A percentile compares a stretch with the other conserved stretches of the same genome.
Conservation (phyloP, 208 protist species). For the Trypanosomatidae sp. region DNA sequence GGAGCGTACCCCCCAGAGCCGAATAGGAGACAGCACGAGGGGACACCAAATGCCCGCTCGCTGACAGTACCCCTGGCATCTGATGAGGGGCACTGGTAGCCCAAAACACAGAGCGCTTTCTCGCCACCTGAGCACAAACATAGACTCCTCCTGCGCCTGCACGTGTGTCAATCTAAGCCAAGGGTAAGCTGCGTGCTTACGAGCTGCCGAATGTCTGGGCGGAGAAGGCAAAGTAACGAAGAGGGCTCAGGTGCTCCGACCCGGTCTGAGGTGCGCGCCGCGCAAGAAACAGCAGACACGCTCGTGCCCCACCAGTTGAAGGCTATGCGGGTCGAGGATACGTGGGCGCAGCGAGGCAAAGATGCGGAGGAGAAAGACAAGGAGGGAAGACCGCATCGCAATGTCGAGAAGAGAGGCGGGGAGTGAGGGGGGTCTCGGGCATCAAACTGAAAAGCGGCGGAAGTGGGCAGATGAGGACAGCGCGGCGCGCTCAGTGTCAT, state of each 20-base stretch:
- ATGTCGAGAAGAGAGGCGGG: background rate
- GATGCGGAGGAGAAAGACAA: background rate
- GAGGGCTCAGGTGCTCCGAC: background rate
- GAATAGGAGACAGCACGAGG: background rate
- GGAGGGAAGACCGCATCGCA: background rate
- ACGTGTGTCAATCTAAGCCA: background rate
- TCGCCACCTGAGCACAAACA: background rate
- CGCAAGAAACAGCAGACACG: background rate
- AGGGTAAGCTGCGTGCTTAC: background rate
- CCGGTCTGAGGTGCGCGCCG: background rate
- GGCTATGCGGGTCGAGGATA: background rate
- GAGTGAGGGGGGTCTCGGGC: background rate
- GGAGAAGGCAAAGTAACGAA: background rate
- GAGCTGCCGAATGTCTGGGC: background rate
- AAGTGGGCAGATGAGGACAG: background rate
- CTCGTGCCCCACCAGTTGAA: background rate
- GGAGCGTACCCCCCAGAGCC: background rate
- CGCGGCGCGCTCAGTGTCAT: background rate
- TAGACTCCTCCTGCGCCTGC: background rate
- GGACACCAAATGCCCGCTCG: background rate
- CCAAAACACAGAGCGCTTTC: background rate
- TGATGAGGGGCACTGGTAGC: background rate
- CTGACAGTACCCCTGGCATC: background rate
- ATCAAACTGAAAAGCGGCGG: background rate
- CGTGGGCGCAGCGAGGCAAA: background rate